phyloP scores from a whole-genome alignment of 2,329 filamentous ascomycete species.

The Arthrobotrys pseudoclavata region DNA sequence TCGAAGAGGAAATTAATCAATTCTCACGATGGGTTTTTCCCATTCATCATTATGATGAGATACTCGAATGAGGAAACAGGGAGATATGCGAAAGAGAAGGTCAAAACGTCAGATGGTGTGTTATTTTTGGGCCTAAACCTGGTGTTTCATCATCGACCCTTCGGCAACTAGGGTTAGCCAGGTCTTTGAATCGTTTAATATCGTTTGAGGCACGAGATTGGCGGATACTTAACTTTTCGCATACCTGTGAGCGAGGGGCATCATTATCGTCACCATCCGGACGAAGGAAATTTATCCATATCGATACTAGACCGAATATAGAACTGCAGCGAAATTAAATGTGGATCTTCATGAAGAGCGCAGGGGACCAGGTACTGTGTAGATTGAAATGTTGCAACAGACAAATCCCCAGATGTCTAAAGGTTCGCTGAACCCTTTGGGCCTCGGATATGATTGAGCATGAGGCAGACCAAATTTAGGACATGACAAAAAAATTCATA shows the following conservation, averaged over 20 bases:
- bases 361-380: not conserved
- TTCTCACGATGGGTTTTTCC: conserved; percentile 6
- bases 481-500: not conserved
- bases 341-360: conserved; percentile 30
- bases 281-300: conserved; percentile 45
- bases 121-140: conserved; percentile 53
- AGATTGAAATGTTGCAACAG: conserved; percentile 19
- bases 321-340: conserved; percentile 42
- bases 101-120: conserved; percentile 58
- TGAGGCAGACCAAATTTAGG: conserved; percentile 17
- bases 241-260: conserved; percentile 41
- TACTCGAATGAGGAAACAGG: conserved; percentile 24
- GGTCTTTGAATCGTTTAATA: conserved; percentile 40
- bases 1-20: not conserved
- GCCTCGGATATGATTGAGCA: not conserved
- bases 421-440: conserved; percentile 17
- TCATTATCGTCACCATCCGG: conserved; percentile 34
- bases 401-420: not conserved
- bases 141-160: conserved; percentile 48
- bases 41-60: conserved; percentile 15
- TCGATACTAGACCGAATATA: conserved; percentile 56
- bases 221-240: conserved; percentile 52
- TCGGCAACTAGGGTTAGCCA: conserved; percentile 53
- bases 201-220: conserved; percentile 51
- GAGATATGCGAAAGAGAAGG: conserved; percentile 49